Percentiles rank a stretch among this genome's conserved stretches.
These are phyloP conservation scores for Tetraselmis striata DNA, from an alignment of 139 green algal genomes.

Conservation along the genomic window DNA sequence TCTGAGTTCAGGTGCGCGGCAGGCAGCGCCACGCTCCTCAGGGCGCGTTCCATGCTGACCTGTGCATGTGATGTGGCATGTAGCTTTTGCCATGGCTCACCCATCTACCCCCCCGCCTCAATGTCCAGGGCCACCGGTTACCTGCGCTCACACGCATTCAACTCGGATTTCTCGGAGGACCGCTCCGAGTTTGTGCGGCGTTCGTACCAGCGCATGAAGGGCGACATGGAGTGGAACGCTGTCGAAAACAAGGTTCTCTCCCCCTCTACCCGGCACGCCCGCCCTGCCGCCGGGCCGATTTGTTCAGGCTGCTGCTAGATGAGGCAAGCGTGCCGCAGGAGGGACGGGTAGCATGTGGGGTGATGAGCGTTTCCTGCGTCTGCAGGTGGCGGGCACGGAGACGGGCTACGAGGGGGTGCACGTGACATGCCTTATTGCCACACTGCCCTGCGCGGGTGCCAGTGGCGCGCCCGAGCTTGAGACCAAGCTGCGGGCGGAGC, in stretches of 20 bases:
- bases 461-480: not conserved
- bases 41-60: no score
- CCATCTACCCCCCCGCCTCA: no score
- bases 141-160: not conserved
- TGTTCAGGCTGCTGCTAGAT: no score
- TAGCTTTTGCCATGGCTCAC: no score
- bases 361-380: no score
- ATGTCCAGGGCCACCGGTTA: not conserved
- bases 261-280: no score
- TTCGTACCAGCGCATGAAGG: not conserved
- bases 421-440: constrained; percentile 1
- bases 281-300: no score
- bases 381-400: not conserved
- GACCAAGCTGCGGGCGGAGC: not conserved
- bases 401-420: not conserved
- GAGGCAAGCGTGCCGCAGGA: no score
- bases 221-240: constrained; percentile 2
- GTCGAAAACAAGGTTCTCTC: not conserved
- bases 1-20: no score
- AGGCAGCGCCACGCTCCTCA: no score
- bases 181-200: constrained; percentile 3
- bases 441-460: not conserved
- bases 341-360: no score
- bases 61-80: no score
- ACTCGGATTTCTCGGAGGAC: not conserved